Evolutionary conservation across 2,329 filamentous ascomycete genomes (phyloP), one percentile per base, ranked within the genome.

Genomic region (Colletotrichum chrysophilum): DNA sequence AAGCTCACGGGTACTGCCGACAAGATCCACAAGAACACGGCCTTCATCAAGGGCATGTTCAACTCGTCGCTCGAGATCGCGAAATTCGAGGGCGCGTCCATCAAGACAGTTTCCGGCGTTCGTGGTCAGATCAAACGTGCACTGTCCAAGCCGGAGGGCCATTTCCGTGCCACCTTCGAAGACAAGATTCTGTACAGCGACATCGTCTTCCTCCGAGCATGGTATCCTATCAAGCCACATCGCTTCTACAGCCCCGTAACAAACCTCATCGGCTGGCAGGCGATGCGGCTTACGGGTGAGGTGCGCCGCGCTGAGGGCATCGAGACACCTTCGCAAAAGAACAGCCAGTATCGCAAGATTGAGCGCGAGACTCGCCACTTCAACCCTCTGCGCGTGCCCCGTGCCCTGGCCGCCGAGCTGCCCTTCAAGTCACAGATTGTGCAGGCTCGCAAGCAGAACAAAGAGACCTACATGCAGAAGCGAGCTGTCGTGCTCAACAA

Each of bases 1-100:
- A 99, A 99, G 86, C 91, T 99, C 65, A 98, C 96, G 0, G 97
- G 97, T 76, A 90, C 92, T 64, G 96, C 97, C 2, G 97, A 97
- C 90, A 98, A 98, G 87, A 97, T 98, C 85, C 98, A 97, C 92
- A 98, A 98, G 86, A 99, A 99, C 88, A 99, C 97, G 0, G 96
- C 97, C 52, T 99, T 99, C 84, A 96, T 99, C 87, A 97, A 97
- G 85, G 95, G 98, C 86, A 99, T 99, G 97, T 99, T 99, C 89
- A 96, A 92, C 82, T 93, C 94, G 1, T 90, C 95, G 0, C 92
- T 99, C 56, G 97, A 99, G 84, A 97, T 99, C 78, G 96, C 97
- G 81, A 99, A 98, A 83, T 99, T 99, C 82, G 97, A 99, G 87
- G 97, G 97, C 74, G 97, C 97, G 12, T 93, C 95, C 71, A 96